Percentiles rank a stretch among this genome's conserved stretches.
Evolutionary conservation across 805 yeast species (phyloP).

Genomic region (Teunomyces kruisii): DNA sequence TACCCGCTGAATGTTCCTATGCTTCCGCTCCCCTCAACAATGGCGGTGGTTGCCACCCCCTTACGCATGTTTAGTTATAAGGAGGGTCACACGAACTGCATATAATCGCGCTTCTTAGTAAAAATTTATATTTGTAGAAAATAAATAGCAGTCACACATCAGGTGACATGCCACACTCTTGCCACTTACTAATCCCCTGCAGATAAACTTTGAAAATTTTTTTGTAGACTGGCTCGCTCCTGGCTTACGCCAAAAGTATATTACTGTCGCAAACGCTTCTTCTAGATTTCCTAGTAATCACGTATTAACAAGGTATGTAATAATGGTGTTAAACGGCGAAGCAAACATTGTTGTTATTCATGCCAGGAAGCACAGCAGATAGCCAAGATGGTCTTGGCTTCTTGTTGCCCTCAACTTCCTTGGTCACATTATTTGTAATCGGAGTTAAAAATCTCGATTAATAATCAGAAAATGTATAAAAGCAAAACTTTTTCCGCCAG

Average conservation of each 20-base stretch:
- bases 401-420: not conserved
- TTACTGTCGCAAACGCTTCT: not conserved
- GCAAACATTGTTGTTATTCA: not conserved
- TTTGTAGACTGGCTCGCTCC: constrained; percentile 1
- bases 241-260: not conserved
- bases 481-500: not conserved
- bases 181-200: not conserved
- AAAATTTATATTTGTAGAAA: no score
- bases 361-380: no score
- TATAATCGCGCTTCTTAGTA: not conserved
- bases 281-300: constrained; percentile 3
- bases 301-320: constrained; percentile 8
- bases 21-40: no score
- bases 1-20: no score
- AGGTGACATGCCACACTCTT: not conserved
- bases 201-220: not conserved
- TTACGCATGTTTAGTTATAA: no score
- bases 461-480: constrained; percentile 2
- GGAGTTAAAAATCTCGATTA: not conserved
- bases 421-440: not conserved
- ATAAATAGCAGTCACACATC: constrained; percentile 3
- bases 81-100: not conserved
- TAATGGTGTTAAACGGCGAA: not conserved
- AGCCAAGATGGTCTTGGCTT: not conserved
- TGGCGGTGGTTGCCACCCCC: no score